Conservation (phyloP, 2,329 filamentous ascomycete genomes). For the Triangularia setosa region DNA sequence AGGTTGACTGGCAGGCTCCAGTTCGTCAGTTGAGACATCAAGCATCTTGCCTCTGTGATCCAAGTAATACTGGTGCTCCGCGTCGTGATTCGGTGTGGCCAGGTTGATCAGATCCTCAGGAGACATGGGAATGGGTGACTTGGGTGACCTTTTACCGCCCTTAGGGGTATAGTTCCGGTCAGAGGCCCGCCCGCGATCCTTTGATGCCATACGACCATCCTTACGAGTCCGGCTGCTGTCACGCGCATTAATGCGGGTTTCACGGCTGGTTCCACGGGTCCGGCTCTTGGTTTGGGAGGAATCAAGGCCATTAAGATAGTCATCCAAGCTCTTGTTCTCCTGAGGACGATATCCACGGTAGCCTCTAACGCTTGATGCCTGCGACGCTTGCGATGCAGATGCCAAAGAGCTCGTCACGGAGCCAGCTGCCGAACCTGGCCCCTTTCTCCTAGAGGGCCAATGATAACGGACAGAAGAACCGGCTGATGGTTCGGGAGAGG, state of each 20-base stretch:
- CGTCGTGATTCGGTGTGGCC: conserved; percentile 42
- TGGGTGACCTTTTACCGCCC: conserved; percentile 79
- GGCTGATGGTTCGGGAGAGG: conserved; percentile 53
- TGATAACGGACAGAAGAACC: conserved; percentile 52
- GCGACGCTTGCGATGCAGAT: conserved; percentile 53
- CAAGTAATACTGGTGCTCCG: conserved; percentile 26
- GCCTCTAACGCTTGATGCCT: conserved; percentile 49
- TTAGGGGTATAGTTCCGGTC: conserved; percentile 62
- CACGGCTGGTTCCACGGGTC: conserved; percentile 52
- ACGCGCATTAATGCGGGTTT: conserved; percentile 42
- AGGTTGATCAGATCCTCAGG: conserved; percentile 74
- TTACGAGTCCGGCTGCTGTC: conserved; percentile 48
- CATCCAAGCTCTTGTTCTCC: conserved; percentile 65
- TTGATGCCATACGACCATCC: conserved; percentile 56
- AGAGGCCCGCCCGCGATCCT: conserved; percentile 64
- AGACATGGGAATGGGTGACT: conserved; percentile 91
- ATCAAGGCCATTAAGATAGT: conserved; percentile 84
- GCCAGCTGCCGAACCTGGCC: conserved; percentile 43
- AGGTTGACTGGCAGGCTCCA: conserved; percentile 34
- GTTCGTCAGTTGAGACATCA: conserved; percentile 34
- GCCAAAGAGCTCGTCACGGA: conserved; percentile 52
- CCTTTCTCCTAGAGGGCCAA: conserved; percentile 52
- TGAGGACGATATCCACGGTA: conserved; percentile 46
- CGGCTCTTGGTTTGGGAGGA: conserved; percentile 60
- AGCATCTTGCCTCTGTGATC: conserved; percentile 21